Base-by-base conservation (phyloP, 371 early-diverging fungal species). In the Saksenaea vasiformis region DNA sequence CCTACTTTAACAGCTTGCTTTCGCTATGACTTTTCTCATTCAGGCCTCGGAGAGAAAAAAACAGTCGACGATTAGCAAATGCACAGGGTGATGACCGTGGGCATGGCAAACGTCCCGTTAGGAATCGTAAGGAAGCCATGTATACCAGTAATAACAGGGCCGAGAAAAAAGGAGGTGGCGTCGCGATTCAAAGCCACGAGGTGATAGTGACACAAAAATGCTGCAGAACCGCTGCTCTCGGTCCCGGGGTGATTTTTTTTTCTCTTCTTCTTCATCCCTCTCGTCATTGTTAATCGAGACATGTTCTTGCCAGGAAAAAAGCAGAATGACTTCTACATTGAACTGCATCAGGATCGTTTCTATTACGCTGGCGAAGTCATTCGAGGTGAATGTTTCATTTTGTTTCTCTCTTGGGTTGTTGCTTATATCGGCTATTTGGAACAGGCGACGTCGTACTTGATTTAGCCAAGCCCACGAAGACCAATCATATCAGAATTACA, bases 251-350 rank as follows among this genome's bases (percentile, higher is more conserved):
- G 8, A 1, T n/a, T 26, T 47, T 47, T 47, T 51, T 51, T 22
- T 27, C 41, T 54, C 47, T 62, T 27, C 38, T 17, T 62, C 53
- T 53, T 54, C 36, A 44, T 28, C 55, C 54, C n/a, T 44, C 13
- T 4, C 54, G 0, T 44, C 35, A 19, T 35, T 60, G 53, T 54
- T 24, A n/a, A 19, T 37, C 22, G 22, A 38, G 34, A 34, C 43
- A 60, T 70, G 66, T 53, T 66, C 27, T 63, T 62, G 34, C 44
- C 36, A 14, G 24, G 36, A 56, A 67, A 62, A 8, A 72, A 72
- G 56, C 65, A 67, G 54, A 73, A 71, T 17, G 80, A 80, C 51
- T 80, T 80, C 31, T 80, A 79, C 58, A 78, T 82, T 68, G 70
- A 73, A 8, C 66, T 82, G 1, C 55, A 67, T 37, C 66, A 74